Evolutionary conservation across 2,329 filamentous ascomycete species (phyloP), one percentile per base, ranked within the genome.

Genomic region (Didymella sp.): DNA sequence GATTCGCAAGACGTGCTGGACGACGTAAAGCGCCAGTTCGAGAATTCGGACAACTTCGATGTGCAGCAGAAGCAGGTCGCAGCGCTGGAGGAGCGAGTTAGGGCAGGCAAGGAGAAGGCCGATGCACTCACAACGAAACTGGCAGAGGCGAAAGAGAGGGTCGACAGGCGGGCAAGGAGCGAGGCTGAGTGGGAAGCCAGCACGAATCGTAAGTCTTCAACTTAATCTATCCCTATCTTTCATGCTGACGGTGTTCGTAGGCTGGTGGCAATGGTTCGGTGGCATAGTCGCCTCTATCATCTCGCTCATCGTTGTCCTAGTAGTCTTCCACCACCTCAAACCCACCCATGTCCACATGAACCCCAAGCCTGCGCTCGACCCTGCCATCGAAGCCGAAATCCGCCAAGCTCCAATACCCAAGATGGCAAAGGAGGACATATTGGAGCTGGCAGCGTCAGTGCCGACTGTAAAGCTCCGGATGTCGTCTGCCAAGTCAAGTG

Each of bases 151-250:
- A 82, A 85, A 46, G 77, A 82, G 52, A 81, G 85, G 7, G 85
- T 93, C 13, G 87, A 90, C 70, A 78, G 80, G 25, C 90, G 89
- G 83, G 88, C 90, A 72, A 81, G 80, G 53, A 82, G 84, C 1
- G 89, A 92, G 73, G 80, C 79, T 44, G 85, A 87, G 66, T 89
- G 87, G 81, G 85, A 90, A 75, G 86, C 89, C 67, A 85, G 81
- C 66, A 89, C 67, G 8, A 70, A 87, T 21, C 66, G 73, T 75
- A 71, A 12, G 70, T 62, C 12, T 24, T 13, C 24, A 4, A 11
- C 19, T 8, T 4, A 17, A 8, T 12, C n/a, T 7, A 15, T n/a
- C 1, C 3, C 12, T 28, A 17, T 24, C 43, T 11, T 22, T 46
- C 21, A 17, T 38, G 30, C 61, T 71, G 48, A 72, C 56, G 61